Evolutionary conservation across 441 rosid species (phyloP).

Genomic region (Rhodomyrtus psidioides): DNA sequence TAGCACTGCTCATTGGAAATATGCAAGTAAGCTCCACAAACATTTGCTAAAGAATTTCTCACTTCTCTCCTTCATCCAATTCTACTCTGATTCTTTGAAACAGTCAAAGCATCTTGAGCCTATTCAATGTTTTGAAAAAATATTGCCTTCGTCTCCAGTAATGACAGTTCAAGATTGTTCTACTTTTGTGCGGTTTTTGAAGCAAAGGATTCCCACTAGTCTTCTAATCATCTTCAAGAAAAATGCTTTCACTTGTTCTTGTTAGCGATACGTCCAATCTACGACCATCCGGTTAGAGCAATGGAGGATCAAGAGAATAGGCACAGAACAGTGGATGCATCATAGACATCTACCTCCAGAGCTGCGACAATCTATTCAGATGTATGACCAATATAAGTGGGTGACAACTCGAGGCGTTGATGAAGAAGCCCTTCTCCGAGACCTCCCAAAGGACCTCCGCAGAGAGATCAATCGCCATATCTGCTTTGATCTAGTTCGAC

Average conservation of each 20-base stretch:
- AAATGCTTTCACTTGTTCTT: background rate
- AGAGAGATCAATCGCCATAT: conserved; percentile 85
- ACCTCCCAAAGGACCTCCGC: conserved; percentile 77
- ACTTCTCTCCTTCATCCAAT: background rate
- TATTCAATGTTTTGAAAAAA: background rate
- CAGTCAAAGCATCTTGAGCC: background rate
- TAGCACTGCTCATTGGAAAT: conserved; percentile 87
- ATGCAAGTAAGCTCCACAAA: conserved; percentile 50
- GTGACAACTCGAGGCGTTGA: conserved; percentile 80
- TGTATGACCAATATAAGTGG: conserved; percentile 84
- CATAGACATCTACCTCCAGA: conserved; percentile 80
- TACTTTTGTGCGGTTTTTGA: background rate
- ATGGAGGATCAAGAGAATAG: conserved; percentile 82
- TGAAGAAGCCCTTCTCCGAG: conserved; percentile 61
- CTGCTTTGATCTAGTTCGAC: conserved; percentile 76
- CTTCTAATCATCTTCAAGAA: background rate
- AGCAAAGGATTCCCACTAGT: background rate
- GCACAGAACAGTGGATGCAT: conserved; percentile 87
- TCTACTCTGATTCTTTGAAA: background rate
- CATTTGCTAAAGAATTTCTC: background rate
- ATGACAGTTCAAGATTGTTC: background rate
- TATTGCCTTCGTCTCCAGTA: background rate
- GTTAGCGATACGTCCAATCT: conserved; percentile 73
- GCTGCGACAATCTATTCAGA: conserved; percentile 52
- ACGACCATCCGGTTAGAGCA: conserved; percentile 71